Conservation (phyloP, 2,329 filamentous ascomycete genomes). For the Cordyceps cicadae region DNA sequence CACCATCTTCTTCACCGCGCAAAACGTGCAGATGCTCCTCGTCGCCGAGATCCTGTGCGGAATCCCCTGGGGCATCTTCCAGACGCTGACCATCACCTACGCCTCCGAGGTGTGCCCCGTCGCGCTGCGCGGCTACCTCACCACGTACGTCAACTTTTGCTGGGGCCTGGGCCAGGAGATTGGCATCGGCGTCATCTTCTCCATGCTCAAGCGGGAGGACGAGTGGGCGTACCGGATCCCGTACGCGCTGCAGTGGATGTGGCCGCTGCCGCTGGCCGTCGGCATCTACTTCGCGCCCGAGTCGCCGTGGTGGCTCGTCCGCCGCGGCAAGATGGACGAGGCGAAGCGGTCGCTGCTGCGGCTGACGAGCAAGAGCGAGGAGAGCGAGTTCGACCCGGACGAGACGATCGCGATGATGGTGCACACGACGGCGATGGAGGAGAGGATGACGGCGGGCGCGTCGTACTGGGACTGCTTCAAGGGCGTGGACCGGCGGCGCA, state of each 20-base stretch:
- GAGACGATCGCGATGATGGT: conserved; percentile 90
- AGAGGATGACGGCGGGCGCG: conserved; percentile 63
- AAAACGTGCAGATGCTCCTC: conserved; percentile 49
- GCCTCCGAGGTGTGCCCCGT: conserved; percentile 67
- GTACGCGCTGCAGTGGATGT: conserved; percentile 71
- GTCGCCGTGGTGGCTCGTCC: conserved; percentile 69
- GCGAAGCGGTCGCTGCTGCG: conserved; percentile 59
- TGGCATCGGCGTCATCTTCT: conserved; percentile 63
- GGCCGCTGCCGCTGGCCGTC: conserved; percentile 59
- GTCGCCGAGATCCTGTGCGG: conserved; percentile 56
- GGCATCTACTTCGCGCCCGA: conserved; percentile 62
- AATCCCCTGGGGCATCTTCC: conserved; percentile 54
- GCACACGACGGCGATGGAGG: conserved; percentile 74
- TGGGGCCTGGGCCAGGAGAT: conserved; percentile 71
- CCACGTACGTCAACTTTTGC: conserved; percentile 70
- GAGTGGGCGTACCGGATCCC: conserved; percentile 64
- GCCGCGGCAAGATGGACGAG: conserved; percentile 53
- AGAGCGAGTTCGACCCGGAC: conserved; percentile 69
- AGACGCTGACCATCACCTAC: conserved; percentile 54
- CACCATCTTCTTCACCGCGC: conserved; percentile 56
- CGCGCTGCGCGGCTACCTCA: conserved; percentile 61
- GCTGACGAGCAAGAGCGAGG: conserved; percentile 52
- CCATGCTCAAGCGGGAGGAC: conserved; percentile 56
- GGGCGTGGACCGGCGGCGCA: conserved; percentile 68
- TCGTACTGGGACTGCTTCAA: conserved; percentile 78